Evolutionary conservation across 2,329 filamentous ascomycete species (phyloP), one percentile per base, ranked within the genome.

Genomic region (Penicillium glabrum): DNA sequence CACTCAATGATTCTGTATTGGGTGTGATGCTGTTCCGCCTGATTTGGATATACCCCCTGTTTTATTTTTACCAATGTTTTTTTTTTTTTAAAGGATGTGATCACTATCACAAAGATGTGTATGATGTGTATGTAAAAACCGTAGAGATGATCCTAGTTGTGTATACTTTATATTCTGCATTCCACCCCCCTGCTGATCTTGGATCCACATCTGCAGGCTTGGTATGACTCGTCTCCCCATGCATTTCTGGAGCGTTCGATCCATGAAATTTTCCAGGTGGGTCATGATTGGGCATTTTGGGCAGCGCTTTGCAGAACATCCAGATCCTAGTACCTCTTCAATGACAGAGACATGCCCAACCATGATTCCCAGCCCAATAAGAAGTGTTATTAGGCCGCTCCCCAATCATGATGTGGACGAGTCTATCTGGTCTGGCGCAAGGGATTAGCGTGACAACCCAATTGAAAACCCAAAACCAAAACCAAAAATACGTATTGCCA

Each of bases 281-380:
- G n/a, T 31, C 26, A 46, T 62, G 56, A 62, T 62, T 61, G 60
- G 60, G 60, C 58, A 61, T 51, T 56, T 13, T 61, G 58, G 58
- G 60, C 60, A 62, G 60, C 57, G 53, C 39, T 41, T 41, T 41
- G 19, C 39, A 41, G 23, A 10, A 19, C 33, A 39, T 19, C 11
- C 35, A 39, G n/a, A 39, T 39, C n/a, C 10, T 39, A 39, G 16
- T 39, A 3, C 14, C 14, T 46, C 27, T 39, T 5, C 24, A 37
- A 45, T 56, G 50, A 23, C 19, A 23, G 39, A 41, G 39, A 44
- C 51, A 54, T 61, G 59, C 59, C 59, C 59, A 61, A 61, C 49
- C 39, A 41, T 19, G 14, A 26, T 23, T 31, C 16, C 51, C 46
- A 53, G 56, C 53, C 59, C 59, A 58, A 60, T 59, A 23, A 48